Percentiles rank a stretch among this genome's conserved stretches.
Conservation (phyloP, 768 basidiomycete genomes). For the Mycena kentingensis region DNA sequence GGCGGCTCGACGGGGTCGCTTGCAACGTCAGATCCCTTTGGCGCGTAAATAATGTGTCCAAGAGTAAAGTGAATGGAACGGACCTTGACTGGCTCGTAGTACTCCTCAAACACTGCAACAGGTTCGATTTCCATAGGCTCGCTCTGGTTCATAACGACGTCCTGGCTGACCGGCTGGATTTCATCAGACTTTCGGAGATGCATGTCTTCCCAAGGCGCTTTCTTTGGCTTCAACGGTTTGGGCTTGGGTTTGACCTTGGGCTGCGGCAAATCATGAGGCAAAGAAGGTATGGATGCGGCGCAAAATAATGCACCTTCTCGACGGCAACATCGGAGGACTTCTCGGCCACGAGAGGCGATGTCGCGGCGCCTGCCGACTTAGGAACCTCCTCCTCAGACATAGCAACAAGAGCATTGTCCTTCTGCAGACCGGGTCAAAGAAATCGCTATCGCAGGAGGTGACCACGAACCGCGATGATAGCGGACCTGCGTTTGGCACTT, state of each 20-base stretch:
- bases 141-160: neutral
- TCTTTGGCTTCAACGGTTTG: constrained; percentile 26
- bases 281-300: no score
- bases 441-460: no score
- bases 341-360: no score
- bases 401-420: no score
- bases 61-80: neutral
- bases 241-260: constrained; percentile 1
- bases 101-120: neutral
- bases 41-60: neutral
- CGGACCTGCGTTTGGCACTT: no score
- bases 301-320: no score
- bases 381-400: no score
- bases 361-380: no score
- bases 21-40: neutral
- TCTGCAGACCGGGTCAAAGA: no score
- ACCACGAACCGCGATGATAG: no score
- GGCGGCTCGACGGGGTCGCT: neutral
- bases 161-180: neutral
- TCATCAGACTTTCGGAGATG: constrained; percentile 22
- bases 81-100: neutral
- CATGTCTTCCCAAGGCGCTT: constrained; percentile 35
- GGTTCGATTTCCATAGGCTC: constrained; percentile 1
- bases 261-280: constrained; percentile 2
- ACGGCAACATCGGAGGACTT: no score